Evolutionary conservation across 2,329 filamentous ascomycete genomes (phyloP).

Genomic region (Penicillium sp.): DNA sequence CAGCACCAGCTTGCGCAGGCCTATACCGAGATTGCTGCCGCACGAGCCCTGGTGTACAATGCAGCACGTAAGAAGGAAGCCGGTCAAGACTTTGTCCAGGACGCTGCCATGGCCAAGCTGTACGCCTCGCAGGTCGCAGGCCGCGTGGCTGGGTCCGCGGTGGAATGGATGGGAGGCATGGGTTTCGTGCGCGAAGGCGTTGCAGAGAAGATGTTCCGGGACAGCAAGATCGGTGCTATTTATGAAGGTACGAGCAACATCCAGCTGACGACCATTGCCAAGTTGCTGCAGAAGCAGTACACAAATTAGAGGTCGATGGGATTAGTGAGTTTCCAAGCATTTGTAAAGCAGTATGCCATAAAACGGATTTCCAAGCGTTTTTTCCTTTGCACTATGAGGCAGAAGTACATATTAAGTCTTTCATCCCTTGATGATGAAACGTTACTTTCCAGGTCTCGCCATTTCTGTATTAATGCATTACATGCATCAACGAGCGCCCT

Average conservation of each 20-base stretch:
- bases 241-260: conserved; percentile 78
- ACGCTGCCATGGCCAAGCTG: conserved; percentile 97
- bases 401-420: too few species aligned
- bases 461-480: too few species aligned
- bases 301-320: conserved; percentile 48
- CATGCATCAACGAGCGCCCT: too few species aligned
- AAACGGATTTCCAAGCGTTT: too few species aligned
- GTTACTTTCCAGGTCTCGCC: too few species aligned
- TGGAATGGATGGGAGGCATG: conserved; percentile 99
- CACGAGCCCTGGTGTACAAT: conserved; percentile 89
- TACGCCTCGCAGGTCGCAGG: conserved; percentile 90
- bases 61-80: conserved; percentile 97
- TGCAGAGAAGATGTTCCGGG: conserved; percentile 95
- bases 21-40: conserved; percentile 87
- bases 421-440: too few species aligned
- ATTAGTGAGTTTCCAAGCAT: too few species aligned
- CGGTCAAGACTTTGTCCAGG: conserved; percentile 87
- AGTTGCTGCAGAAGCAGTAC: conserved; percentile 63
- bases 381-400: too few species aligned
- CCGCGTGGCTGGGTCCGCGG: conserved; percentile 72
- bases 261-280: conserved; percentile 65
- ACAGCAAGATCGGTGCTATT: conserved; percentile 97
- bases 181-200: conserved; percentile 94
- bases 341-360: too few species aligned
- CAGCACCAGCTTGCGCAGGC: conserved; percentile 97